phyloP scores from a whole-genome alignment of 495 filamentous ascomycete genomes.

The Chaetomium tenue region DNA sequence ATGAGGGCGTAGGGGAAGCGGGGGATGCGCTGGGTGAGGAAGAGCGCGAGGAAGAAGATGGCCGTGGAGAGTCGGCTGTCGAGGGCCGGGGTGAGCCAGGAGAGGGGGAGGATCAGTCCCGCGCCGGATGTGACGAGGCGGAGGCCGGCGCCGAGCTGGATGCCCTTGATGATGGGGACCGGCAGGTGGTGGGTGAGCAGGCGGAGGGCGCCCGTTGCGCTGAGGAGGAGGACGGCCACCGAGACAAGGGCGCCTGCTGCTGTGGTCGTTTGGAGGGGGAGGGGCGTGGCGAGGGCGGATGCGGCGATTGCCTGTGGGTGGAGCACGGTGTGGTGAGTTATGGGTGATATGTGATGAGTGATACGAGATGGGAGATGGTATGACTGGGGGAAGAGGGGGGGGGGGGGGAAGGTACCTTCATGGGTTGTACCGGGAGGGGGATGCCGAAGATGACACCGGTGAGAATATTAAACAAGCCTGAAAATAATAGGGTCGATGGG shows the following conservation, averaged over 20 bases:
- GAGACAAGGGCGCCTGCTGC: slow-evolving; percentile 78
- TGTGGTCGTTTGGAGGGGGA: slow-evolving; percentile 60
- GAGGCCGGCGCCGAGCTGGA: slow-evolving; percentile 87
- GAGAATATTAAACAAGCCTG: slow-evolving; percentile 78
- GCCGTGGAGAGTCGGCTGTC: slow-evolving; percentile 75
- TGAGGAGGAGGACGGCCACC: slow-evolving; percentile 68
- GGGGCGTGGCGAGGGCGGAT: slow-evolving; percentile 67
- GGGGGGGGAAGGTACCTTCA: slow-evolving; percentile 53
- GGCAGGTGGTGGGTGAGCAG: slow-evolving; percentile 72
- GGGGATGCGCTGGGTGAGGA: slow-evolving; percentile 58
- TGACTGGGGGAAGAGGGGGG: slow-evolving; percentile 7
- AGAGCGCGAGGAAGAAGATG: slow-evolving; percentile 64
- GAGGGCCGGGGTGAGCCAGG: slow-evolving; percentile 57
- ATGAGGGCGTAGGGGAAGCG: slow-evolving; percentile 73
- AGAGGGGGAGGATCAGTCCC: slow-evolving; percentile 54
- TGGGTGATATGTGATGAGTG: no score
- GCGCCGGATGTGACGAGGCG: slow-evolving; percentile 65
- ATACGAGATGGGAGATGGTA: slow-evolving; percentile 11
- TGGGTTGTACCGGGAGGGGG: slow-evolving; percentile 81
- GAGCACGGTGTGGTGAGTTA: slow-evolving; percentile 22
- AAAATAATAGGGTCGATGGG: slow-evolving; percentile 80
- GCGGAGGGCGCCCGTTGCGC: slow-evolving; percentile 67
- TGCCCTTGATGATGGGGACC: slow-evolving; percentile 84
- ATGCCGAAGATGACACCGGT: slow-evolving; percentile 83
- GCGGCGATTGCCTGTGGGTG: slow-evolving; percentile 72